These are phyloP conservation scores for Kondoa malvinella DNA, from an alignment of 768 basidiomycete species.

Conservation along the genomic window DNA sequence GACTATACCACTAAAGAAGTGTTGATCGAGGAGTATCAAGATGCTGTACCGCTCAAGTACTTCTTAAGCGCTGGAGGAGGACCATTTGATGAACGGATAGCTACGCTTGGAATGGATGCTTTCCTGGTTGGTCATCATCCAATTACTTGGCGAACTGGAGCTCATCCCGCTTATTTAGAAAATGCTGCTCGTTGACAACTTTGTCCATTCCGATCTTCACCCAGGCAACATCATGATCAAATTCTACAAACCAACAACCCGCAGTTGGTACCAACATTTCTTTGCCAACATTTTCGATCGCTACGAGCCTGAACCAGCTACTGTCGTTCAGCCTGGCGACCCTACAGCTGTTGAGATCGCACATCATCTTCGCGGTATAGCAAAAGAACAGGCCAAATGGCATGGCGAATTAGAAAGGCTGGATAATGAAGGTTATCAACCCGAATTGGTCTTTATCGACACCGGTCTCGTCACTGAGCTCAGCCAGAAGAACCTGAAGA, in stretches of 20 bases:
- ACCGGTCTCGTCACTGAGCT: conserved; percentile 85
- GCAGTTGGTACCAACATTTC: conserved; percentile 39
- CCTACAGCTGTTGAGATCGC: conserved; percentile 41
- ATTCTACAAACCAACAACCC: conserved; percentile 63
- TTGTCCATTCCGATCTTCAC: conserved; percentile 53
- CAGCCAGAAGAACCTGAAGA: conserved; percentile 59
- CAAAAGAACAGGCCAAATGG: conserved; percentile 46
- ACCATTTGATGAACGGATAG: conserved; percentile 71
- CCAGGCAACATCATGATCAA: conserved; percentile 93
- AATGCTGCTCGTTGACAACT: conserved; percentile 95
- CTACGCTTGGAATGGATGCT: conserved; percentile 82
- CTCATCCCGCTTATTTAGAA: conserved; percentile 42
- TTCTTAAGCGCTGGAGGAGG: conserved; percentile 84
- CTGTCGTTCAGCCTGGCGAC: background rate
- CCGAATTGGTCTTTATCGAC: conserved; percentile 90
- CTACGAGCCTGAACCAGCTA: conserved; percentile 30
- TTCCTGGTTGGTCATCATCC: conserved; percentile 50
- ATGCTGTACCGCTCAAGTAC: conserved; percentile 70
- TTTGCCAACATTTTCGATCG: conserved; percentile 37
- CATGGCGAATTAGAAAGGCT: conserved; percentile 47
- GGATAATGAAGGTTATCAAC: conserved; percentile 57
- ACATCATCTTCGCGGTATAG: conserved; percentile 47
- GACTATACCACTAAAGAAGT: conserved; percentile 65
- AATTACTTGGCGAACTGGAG: background rate
- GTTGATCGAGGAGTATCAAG: conserved; percentile 80